A percentile compares a stretch with the other conserved stretches of the same genome.
Conservation (phyloP, 2,329 filamentous ascomycete species). For the Arthrinium puccinioides region DNA sequence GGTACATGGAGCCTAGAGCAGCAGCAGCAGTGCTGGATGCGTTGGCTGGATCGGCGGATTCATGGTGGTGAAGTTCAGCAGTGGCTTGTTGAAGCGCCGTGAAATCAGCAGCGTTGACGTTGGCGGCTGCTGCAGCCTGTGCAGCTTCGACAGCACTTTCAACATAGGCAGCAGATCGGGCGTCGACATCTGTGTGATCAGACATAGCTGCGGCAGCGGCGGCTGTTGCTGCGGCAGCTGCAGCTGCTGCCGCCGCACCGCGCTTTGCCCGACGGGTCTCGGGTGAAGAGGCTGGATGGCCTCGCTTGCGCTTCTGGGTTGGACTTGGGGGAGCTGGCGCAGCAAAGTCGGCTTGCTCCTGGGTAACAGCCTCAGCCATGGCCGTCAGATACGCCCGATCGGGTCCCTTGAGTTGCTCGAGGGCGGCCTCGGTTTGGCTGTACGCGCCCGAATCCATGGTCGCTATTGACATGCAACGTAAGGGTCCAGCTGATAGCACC, state of each 20-base stretch:
- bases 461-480: not conserved
- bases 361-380: conserved; percentile 40
- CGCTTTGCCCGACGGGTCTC: conserved; percentile 44
- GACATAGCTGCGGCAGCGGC: conserved; percentile 25
- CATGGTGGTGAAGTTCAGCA: conserved; percentile 31
- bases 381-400: conserved; percentile 24
- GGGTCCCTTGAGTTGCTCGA: conserved; percentile 22
- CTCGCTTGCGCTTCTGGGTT: conserved; percentile 49
- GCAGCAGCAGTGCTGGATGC: conserved; percentile 54
- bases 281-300: conserved; percentile 34
- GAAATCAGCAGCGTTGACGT: conserved; percentile 46
- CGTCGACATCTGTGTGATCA: conserved; percentile 28
- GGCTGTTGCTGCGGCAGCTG: conserved; percentile 30
- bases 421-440: conserved; percentile 21
- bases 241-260: conserved; percentile 33
- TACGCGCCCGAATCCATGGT: conserved; percentile 25
- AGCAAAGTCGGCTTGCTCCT: conserved; percentile 39
- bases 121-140: conserved; percentile 29
- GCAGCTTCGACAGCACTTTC: conserved; percentile 44
- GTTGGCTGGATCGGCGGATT: conserved; percentile 41
- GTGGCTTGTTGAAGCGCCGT: conserved; percentile 49
- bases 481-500: not conserved
- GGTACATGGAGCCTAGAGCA: conserved; percentile 50
- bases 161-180: conserved; percentile 43
- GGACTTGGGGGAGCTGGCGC: conserved; percentile 31